phyloP scores from a whole-genome alignment of 805 yeast species.

The Kodamaea kaohsiungensis region DNA sequence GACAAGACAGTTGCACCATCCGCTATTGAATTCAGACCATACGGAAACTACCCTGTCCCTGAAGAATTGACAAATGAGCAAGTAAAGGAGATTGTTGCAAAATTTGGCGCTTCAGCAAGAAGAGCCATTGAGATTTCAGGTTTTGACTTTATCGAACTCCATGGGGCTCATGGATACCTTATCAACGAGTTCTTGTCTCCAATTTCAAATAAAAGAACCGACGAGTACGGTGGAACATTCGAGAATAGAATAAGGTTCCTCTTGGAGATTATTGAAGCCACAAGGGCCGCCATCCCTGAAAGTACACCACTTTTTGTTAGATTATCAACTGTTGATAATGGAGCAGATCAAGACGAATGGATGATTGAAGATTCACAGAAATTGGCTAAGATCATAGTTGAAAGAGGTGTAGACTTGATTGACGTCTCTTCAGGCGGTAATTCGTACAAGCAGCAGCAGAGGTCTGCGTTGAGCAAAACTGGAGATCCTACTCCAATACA shows the following conservation, averaged over 20 bases:
- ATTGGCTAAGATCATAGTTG: conserved; percentile 38
- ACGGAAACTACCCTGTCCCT: conserved; percentile 33
- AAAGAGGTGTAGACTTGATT: conserved; percentile 50
- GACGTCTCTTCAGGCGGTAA: conserved; percentile 60
- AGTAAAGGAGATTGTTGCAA: conserved; percentile 41
- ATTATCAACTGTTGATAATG: conserved; percentile 46
- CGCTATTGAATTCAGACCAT: conserved; percentile 30
- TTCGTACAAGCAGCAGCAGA: conserved; percentile 29
- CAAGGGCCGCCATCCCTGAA: conserved; percentile 39
- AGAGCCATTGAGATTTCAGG: conserved; percentile 35
- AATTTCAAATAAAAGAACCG: conserved; percentile 32
- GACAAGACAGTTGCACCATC: conserved; percentile 49
- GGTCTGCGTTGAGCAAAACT: conserved; percentile 12
- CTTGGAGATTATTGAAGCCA: conserved; percentile 36
- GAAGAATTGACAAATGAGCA: conserved; percentile 29
- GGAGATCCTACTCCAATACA: conserved; percentile 43
- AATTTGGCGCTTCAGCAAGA: conserved; percentile 48
- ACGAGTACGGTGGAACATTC: conserved; percentile 35
- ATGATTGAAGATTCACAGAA: conserved; percentile 44
- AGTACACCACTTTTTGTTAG: conserved; percentile 49
- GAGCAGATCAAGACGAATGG: conserved; percentile 40
- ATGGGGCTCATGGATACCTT: conserved; percentile 43
- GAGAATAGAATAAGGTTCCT: conserved; percentile 40
- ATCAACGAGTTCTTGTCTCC: conserved; percentile 39
- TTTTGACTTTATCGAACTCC: conserved; percentile 42